Conservation (phyloP, 2,329 filamentous ascomycete species). For the Fusarium siculi region DNA sequence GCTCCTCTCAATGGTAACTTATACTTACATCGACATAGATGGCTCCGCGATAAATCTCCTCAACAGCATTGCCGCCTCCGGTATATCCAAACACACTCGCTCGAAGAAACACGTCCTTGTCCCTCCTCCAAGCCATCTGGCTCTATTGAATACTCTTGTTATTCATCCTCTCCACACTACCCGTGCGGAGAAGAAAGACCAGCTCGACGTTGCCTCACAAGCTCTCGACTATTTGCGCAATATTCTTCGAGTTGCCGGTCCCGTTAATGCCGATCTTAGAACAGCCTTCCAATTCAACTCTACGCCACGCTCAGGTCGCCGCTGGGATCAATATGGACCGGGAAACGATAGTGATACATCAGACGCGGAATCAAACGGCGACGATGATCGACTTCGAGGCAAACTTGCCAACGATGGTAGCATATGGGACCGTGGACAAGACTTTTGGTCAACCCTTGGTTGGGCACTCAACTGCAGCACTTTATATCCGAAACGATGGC, state of each 20-base stretch:
- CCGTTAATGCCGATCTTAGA: slow-evolving; percentile 75
- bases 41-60: slow-evolving; percentile 69
- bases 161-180: slow-evolving; percentile 85
- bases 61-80: slow-evolving; percentile 68
- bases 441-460: slow-evolving; percentile 89
- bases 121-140: slow-evolving; percentile 78
- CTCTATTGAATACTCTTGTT: slow-evolving; percentile 82
- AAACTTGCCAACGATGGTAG: slow-evolving; percentile 72
- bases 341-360: slow-evolving; percentile 57
- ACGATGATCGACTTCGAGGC: slow-evolving; percentile 65
- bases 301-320: slow-evolving; percentile 45
- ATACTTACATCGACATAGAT: slow-evolving; percentile 38
- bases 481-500: slow-evolving; percentile 78
- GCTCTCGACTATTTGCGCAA: slow-evolving; percentile 78
- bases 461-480: slow-evolving; percentile 95
- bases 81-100: slow-evolving; percentile 49
- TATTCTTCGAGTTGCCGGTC: slow-evolving; percentile 72
- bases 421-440: slow-evolving; percentile 79
- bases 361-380: slow-evolving; percentile 56
- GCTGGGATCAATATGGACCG: slow-evolving; percentile 50
- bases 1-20: background rate
- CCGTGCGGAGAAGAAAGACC: slow-evolving; percentile 70
- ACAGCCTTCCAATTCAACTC: slow-evolving; percentile 75
- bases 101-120: slow-evolving; percentile 63
- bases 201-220: slow-evolving; percentile 70